Percentiles rank a stretch among this genome's conserved stretches.
Evolutionary conservation across 176 grass and related monocot species (phyloP).

Genomic region (Pharus latifolius): DNA sequence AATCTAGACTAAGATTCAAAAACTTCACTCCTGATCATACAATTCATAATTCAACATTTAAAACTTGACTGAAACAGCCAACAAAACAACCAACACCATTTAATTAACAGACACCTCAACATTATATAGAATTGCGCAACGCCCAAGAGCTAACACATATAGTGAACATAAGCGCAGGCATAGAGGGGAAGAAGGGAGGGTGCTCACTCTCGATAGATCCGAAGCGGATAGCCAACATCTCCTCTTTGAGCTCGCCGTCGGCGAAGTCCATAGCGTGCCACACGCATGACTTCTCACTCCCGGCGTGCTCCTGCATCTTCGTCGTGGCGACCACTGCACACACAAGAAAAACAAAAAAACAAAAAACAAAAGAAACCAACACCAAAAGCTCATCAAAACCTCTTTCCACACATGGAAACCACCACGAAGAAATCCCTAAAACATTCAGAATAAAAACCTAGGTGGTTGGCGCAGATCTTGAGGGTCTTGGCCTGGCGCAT

Average conservation of each 20-base stretch:
- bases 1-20: neutral
- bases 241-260: conserved; percentile 71
- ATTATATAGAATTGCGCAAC: neutral
- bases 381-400: no score
- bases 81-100: neutral
- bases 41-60: neutral
- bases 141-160: neutral
- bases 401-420: conserved; percentile 6
- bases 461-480: conserved; percentile 87
- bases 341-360: neutral
- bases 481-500: conserved; percentile 90
- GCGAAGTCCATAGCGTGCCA: conserved; percentile 84
- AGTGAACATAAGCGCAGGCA: neutral
- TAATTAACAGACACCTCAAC: neutral
- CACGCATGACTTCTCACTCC: conserved; percentile 75
- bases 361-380: neutral
- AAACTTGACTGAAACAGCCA: neutral
- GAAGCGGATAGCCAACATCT: conserved; percentile 81
- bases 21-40: neutral
- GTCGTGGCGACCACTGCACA: conserved; percentile 50
- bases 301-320: conserved; percentile 76
- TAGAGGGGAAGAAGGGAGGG: neutral
- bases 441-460: conserved; percentile 13
- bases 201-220: conserved; percentile 77
- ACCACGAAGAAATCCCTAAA: neutral